Conservation (phyloP, 2,329 filamentous ascomycete genomes). For the Paecilomyces dactylethromorphus region DNA sequence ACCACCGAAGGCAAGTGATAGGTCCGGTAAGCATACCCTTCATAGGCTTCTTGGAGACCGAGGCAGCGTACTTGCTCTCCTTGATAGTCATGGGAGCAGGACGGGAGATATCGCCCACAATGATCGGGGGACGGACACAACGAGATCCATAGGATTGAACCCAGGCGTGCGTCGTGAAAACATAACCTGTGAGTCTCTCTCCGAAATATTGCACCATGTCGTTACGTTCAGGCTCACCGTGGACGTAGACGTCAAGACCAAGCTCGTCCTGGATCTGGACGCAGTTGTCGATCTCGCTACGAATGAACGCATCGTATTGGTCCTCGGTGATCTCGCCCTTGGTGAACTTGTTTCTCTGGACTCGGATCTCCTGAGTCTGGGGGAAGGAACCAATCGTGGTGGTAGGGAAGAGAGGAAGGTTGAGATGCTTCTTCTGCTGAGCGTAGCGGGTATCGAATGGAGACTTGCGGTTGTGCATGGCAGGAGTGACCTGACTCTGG, state of each 20-base stretch:
- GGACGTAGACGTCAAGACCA: conserved; percentile 91
- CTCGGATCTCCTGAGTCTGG: conserved; percentile 97
- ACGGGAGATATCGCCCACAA: conserved; percentile 97
- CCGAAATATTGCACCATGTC: conserved; percentile 99
- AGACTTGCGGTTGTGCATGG: conserved; percentile 89
- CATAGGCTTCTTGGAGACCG: conserved; percentile 97
- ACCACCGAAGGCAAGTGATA: conserved; percentile 98
- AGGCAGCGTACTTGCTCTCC: conserved; percentile 98
- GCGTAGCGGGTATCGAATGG: conserved; percentile 78
- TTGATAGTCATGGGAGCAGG: conserved; percentile 98
- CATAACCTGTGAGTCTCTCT: conserved; percentile 92
- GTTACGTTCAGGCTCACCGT: conserved; percentile 99
- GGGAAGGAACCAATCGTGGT: conserved; percentile 99
- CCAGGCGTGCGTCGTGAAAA: conserved; percentile 99
- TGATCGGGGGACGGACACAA: conserved; percentile 95
- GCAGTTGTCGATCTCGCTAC: conserved; percentile 94
- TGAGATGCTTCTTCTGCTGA: conserved; percentile 86
- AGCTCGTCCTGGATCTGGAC: conserved; percentile 98
- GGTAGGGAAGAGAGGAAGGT: conserved; percentile 93
- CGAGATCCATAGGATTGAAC: conserved; percentile 98
- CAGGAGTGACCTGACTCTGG: conserved; percentile 75
- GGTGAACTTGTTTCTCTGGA: conserved; percentile 96
- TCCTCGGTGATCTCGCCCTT: conserved; percentile 91
- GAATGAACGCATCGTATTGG: conserved; percentile 98
- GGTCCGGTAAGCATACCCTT: conserved; percentile 99